Evolutionary conservation across 2,329 filamentous ascomycete genomes (phyloP).

Genomic region (Fusarium heterosporum): DNA sequence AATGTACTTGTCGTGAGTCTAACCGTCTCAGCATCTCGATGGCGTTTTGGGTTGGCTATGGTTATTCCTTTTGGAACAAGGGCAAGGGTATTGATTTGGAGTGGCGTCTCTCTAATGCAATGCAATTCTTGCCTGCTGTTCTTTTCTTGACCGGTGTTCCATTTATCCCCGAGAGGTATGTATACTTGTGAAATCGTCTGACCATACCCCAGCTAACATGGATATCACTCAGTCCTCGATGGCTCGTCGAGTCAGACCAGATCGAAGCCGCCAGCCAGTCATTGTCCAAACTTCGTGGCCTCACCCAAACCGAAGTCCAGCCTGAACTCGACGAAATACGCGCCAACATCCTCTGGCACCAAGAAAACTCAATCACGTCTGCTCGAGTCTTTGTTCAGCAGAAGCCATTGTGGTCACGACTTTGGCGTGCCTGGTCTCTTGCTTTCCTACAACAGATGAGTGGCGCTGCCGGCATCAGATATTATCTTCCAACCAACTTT

Average conservation of each 20-base stretch:
- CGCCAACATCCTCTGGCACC: conserved; percentile 25
- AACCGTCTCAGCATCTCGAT: conserved; percentile 8
- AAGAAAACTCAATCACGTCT: conserved; percentile 22
- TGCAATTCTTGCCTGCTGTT: conserved; percentile 20
- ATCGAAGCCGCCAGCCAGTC: conserved; percentile 14
- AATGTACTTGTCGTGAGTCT: neutral
- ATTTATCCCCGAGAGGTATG: conserved; percentile 22
- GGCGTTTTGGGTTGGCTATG: conserved; percentile 26
- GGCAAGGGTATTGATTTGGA: conserved; percentile 18
- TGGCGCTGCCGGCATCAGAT: conserved; percentile 20
- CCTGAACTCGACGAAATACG: conserved; percentile 25
- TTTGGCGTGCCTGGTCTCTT: conserved; percentile 21
- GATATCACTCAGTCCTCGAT: neutral
- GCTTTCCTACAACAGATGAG: conserved; percentile 22
- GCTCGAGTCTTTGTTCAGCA: conserved; percentile 20
- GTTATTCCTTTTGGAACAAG: conserved; percentile 22
- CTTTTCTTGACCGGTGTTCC: conserved; percentile 12
- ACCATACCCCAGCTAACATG: accelerated
- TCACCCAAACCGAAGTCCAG: neutral
- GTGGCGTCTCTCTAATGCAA: conserved; percentile 18
- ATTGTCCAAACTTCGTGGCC: conserved; percentile 6
- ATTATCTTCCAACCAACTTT: conserved; percentile 22
- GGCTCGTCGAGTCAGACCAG: conserved; percentile 23
- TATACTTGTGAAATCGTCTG: accelerated
- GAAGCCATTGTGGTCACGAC: conserved; percentile 21